Evolutionary conservation across 306 rosid genomes (phyloP).

Genomic region (Cucurbita pepo): DNA sequence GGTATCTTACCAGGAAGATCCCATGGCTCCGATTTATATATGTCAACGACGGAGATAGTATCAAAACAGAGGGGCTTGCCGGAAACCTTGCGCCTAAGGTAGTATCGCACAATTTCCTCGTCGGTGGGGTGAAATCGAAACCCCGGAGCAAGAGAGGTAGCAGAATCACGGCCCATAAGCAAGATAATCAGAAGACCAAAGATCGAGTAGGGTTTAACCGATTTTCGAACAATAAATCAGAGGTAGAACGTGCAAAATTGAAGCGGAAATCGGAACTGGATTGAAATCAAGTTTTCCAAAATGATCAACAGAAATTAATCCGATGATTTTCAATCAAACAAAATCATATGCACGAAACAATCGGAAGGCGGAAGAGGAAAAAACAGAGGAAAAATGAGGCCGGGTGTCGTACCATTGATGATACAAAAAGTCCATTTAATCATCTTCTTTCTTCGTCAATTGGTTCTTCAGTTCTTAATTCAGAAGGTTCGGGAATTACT

Average conservation of each 20-base stretch:
- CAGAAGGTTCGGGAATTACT: neutral
- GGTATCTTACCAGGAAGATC: constrained; percentile 62
- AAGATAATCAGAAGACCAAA: neutral
- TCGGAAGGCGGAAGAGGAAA: neutral
- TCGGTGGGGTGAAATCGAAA: constrained; percentile 96
- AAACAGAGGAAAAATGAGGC: no score
- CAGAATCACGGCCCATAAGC: constrained; percentile 22
- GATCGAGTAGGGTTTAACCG: neutral
- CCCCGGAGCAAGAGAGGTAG: constrained; percentile 50
- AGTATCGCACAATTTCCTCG: constrained; percentile 60
- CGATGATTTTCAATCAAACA: neutral
- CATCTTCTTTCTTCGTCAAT: neutral
- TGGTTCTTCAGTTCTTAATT: neutral
- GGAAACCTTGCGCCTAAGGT: constrained; percentile 58
- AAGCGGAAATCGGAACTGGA: neutral
- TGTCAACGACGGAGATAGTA: constrained; percentile 42
- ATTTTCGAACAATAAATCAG: neutral
- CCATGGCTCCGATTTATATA: constrained; percentile 87
- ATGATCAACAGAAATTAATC: neutral
- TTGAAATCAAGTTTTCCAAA: neutral
- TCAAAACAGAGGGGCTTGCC: constrained; percentile 32
- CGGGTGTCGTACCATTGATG: neutral
- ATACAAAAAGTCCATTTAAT: neutral
- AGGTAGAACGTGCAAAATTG: neutral
- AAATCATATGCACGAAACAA: neutral